phyloP scores from a whole-genome alignment of 176 grass and related monocot species.

The Aegilops sharonensis region DNA sequence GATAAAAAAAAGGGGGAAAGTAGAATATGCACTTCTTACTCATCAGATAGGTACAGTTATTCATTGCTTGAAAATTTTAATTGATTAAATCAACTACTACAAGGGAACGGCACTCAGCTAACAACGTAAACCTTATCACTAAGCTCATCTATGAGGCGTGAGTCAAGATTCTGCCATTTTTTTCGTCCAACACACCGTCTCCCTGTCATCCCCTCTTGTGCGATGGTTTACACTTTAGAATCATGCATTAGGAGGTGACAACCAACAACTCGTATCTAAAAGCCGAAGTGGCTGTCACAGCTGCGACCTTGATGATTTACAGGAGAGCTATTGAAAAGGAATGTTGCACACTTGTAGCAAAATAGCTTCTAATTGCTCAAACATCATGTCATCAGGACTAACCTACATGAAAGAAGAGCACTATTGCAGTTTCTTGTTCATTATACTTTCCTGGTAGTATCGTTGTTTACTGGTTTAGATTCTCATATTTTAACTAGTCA shows the following conservation, averaged over 20 bases:
- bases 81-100: background rate
- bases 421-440: background rate
- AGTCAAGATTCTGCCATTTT: background rate
- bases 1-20: background rate
- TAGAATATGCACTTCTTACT: background rate
- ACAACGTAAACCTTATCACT: background rate
- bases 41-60: background rate
- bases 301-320: background rate
- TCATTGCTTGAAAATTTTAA: background rate
- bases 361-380: background rate
- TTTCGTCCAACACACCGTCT: background rate
- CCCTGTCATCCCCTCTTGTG: background rate
- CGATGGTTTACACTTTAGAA: background rate
- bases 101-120: background rate
- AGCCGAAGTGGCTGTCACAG: background rate
- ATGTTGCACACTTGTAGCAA: background rate
- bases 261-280: background rate
- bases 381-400: background rate
- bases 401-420: background rate
- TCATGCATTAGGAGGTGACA: background rate
- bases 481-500: conserved; percentile 5
- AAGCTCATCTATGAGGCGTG: background rate
- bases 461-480: background rate
- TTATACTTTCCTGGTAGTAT: background rate
- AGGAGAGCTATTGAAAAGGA: background rate